These are phyloP conservation scores for Uronychia setigera DNA, from an alignment of 73 alveolate species.

Conservation along the genomic window DNA sequence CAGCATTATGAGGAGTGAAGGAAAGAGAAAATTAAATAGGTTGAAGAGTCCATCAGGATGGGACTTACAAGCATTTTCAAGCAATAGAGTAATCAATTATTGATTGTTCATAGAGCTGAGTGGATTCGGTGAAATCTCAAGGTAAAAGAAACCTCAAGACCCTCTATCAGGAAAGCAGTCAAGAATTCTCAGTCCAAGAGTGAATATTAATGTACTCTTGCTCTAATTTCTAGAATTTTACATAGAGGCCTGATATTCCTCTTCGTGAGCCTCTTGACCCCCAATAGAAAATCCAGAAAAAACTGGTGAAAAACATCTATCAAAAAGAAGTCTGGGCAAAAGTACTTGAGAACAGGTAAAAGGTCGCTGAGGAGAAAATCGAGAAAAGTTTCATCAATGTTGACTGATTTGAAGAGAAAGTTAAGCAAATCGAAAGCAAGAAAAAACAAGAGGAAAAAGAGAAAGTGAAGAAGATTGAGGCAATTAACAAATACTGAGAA, in stretches of 20 bases:
- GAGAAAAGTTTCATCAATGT: background rate
- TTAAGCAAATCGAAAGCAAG: background rate
- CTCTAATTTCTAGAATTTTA: background rate
- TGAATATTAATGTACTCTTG: background rate
- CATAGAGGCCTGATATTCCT: slow-evolving; percentile 1
- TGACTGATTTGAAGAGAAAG: background rate
- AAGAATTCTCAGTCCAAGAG: background rate
- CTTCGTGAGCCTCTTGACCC: background rate
- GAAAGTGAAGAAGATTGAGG: background rate
- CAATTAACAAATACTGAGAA: background rate
- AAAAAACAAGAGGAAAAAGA: background rate
- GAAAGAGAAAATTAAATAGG: background rate
- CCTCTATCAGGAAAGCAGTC: background rate
- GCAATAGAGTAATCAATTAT: background rate
- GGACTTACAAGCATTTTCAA: background rate
- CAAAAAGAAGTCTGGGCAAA: background rate
- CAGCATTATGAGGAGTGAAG: background rate
- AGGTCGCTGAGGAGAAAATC: background rate
- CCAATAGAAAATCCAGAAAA: background rate
- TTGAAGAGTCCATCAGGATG: background rate
- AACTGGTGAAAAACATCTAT: slow-evolving; percentile 7
- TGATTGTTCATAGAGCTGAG: background rate
- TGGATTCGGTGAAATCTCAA: background rate
- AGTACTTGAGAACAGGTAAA: slow-evolving; percentile 10
- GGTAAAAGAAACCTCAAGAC: background rate